These are phyloP conservation scores for Neurospora cerealis DNA, from an alignment of 495 filamentous ascomycete species.

Conservation along the genomic window DNA sequence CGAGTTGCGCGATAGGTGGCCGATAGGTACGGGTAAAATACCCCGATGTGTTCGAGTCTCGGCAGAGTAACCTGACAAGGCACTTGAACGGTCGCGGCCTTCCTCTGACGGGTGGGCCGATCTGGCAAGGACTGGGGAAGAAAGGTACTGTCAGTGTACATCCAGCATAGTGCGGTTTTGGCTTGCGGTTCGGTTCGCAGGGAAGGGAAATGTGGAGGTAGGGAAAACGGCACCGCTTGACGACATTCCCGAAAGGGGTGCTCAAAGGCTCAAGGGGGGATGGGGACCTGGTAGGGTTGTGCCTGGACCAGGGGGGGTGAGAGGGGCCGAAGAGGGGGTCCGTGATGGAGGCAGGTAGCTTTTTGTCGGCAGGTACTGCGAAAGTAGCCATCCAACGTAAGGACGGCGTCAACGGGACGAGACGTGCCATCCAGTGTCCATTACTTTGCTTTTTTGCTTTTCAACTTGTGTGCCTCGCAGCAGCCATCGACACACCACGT, in stretches of 20 bases:
- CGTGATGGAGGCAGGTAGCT: background rate
- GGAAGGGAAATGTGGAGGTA: constrained; percentile 20
- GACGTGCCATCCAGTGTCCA: background rate
- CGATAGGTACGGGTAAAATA: background rate
- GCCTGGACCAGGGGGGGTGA: constrained; percentile 1
- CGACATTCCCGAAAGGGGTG: constrained; percentile 23
- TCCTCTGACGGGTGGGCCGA: constrained; percentile 8
- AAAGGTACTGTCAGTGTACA: background rate
- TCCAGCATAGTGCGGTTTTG: background rate
- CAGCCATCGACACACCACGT: background rate
- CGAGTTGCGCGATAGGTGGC: background rate
- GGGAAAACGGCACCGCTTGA: constrained; percentile 20
- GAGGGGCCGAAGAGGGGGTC: background rate
- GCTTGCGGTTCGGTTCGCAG: constrained; percentile 12
- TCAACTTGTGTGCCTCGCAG: background rate
- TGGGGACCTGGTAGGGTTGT: background rate
- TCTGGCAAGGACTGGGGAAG: constrained; percentile 3
- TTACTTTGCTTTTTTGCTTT: background rate
- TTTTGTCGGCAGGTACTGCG: background rate
- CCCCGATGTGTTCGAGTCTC: background rate
- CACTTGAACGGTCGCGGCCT: background rate
- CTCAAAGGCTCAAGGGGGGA: background rate
- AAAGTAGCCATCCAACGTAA: background rate
- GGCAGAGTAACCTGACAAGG: background rate
- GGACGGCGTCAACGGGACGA: background rate